Conservation (phyloP, 768 basidiomycete species). For the Macrolepiota fuliginosa region DNA sequence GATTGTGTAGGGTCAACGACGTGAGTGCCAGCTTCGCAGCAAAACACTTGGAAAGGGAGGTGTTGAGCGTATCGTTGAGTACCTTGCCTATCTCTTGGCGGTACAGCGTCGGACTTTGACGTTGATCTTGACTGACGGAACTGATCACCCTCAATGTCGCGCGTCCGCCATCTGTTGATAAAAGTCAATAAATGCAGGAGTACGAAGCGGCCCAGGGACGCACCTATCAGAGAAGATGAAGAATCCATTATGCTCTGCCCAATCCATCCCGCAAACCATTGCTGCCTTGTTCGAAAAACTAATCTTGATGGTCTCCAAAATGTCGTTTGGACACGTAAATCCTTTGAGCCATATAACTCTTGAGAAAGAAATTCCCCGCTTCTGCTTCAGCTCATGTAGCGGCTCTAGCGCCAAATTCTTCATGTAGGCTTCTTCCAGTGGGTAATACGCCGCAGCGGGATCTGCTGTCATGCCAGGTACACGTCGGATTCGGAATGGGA, state of each 20-base stretch:
- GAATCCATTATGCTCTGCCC: constrained; percentile 96
- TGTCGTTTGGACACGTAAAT: constrained; percentile 98
- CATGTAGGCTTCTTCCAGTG: constrained; percentile 91
- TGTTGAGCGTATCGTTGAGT: constrained; percentile 85
- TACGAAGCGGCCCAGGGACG: constrained; percentile 20
- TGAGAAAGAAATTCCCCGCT: constrained; percentile 78
- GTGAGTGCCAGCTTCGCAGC: constrained; percentile 97
- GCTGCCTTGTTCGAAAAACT: constrained; percentile 90
- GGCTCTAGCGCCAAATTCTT: constrained; percentile 93
- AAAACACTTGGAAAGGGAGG: constrained; percentile 97
- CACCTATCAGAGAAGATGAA: constrained; percentile 98
- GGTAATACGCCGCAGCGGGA: constrained; percentile 88
- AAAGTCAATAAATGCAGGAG: background rate
- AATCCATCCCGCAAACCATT: constrained; percentile 99
- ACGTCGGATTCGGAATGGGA: constrained; percentile 90
- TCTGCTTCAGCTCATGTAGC: constrained; percentile 74
- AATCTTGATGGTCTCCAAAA: constrained; percentile 92
- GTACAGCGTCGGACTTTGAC: constrained; percentile 85
- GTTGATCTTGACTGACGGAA: constrained; percentile 97
- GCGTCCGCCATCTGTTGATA: constrained; percentile 81
- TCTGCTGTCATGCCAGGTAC: constrained; percentile 93
- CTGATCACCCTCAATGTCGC: constrained; percentile 97
- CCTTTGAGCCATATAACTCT: constrained; percentile 98
- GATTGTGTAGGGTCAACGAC: constrained; percentile 94
- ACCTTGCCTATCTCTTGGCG: constrained; percentile 84